Percentiles rank a stretch among this genome's conserved stretches.
Evolutionary conservation across 495 filamentous ascomycete genomes (phyloP).

Genomic region (Hypoxylon perforatum): DNA sequence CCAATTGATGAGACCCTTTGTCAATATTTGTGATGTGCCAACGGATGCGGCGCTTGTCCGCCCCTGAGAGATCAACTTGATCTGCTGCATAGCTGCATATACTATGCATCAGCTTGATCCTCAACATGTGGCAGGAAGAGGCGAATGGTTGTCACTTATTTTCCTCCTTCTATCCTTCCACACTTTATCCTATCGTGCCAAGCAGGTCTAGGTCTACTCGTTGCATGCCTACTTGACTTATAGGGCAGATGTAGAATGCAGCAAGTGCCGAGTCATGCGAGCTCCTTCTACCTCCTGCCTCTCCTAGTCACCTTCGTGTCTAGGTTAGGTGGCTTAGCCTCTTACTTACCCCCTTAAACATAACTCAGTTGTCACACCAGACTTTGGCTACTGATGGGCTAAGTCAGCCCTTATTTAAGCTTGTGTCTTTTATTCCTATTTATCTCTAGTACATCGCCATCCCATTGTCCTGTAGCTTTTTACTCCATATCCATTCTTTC

Average conservation of each 20-base stretch:
- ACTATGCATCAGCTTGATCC: neutral
- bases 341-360: constrained; percentile 4
- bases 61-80: constrained; percentile 15
- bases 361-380: constrained; percentile 8
- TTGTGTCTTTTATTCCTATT: constrained; percentile 17
- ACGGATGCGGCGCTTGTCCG: constrained; percentile 30
- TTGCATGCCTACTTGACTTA: constrained; percentile 9
- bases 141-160: neutral
- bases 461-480: neutral
- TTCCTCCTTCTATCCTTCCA: neutral
- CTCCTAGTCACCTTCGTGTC: constrained; percentile 16
- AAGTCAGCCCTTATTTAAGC: neutral
- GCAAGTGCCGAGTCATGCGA: constrained; percentile 36
- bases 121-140: constrained; percentile 2
- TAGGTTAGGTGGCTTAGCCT: constrained; percentile 4
- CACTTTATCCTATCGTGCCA: constrained; percentile 38
- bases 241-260: constrained; percentile 20
- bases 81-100: constrained; percentile 8
- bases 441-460: constrained; percentile 7
- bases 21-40: constrained; percentile 11
- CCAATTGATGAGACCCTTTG: constrained; percentile 11
- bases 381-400: neutral
- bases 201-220: constrained; percentile 29
- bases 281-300: neutral
- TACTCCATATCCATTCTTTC: neutral